Base-by-base conservation (phyloP, 2,329 filamentous ascomycete genomes). In the Aspergillus candidus region DNA sequence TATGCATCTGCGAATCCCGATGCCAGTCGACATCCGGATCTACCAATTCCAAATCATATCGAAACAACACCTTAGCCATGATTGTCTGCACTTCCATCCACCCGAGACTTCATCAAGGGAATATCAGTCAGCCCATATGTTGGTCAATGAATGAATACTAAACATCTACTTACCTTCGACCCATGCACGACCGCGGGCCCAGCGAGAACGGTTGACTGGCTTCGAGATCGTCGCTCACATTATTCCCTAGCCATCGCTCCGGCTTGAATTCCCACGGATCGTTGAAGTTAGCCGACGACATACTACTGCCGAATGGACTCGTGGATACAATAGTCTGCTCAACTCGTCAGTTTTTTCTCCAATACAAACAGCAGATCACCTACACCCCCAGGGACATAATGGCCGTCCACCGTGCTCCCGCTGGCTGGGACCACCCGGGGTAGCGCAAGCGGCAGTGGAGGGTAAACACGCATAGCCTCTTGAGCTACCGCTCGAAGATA, bases 21-120 rank as follows among this genome's bases (percentile, higher is more conserved):
- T 38, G 41, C 53, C 50, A 57, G 17, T 53, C 46, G 8, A 43
- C 22, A 15, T 33, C 38, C 27, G 51, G 45, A 7, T 49, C 40
- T n/a, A 41, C 32, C 13, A 55, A 35, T 31, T 55, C 49, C n/a
- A 56, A 13, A 40, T 60, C 57, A 43, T 57, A 60, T 15, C 49
- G 46, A 45, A 50, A 58, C 3, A 58, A 33, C 31, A 59, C 13
- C 37, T 50, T 53, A 4, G 43, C 35, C 14, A 58, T 11, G 15
- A 54, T 53, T 18, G 53, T 32, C 10, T 52, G 43, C 40, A 60
- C 50, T 40, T 59, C 57, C n/a, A 43, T 41, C 40, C 49, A 53
- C 4, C 53, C 56, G 27, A 51, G 29, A 22, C 46, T 38, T 31
- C n/a, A 12, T 48, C 38, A 13, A 13, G n/a, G 10, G 31, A 33